Evolutionary conservation across 768 basidiomycete species (phyloP).

Genomic region (Gloeopeniophorella convolvens): DNA sequence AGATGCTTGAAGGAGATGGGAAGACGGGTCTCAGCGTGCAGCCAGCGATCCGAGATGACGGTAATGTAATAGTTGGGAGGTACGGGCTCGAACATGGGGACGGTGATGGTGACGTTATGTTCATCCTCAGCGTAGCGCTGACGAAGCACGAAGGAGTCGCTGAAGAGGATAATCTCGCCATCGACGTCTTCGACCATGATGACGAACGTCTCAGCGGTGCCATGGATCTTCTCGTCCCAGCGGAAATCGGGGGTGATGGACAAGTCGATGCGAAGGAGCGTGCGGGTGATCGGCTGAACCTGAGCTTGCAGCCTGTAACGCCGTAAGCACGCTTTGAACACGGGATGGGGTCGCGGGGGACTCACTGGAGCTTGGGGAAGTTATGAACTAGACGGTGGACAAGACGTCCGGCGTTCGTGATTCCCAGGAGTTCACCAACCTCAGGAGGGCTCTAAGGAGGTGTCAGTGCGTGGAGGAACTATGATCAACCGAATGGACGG

Average conservation of each 20-base stretch:
- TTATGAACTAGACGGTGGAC: conserved; percentile 91
- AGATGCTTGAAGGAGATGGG: conserved; percentile 98
- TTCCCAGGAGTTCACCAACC: conserved; percentile 90
- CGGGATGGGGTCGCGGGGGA: conserved; percentile 11
- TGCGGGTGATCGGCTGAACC: conserved; percentile 93
- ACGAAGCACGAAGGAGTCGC: conserved; percentile 86
- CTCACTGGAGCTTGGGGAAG: conserved; percentile 91
- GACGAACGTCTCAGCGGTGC: conserved; percentile 81
- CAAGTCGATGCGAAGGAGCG: conserved; percentile 85
- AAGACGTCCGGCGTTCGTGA: conserved; percentile 87
- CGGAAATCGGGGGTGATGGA: conserved; percentile 97
- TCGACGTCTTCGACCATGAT: conserved; percentile 97
- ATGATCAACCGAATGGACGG: conserved; percentile 15
- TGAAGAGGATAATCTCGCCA: conserved; percentile 93
- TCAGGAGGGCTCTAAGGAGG: conserved; percentile 62
- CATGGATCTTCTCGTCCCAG: conserved; percentile 95
- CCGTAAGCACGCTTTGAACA: background rate
- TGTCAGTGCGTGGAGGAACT: conserved; percentile 1
- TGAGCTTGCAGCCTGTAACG: conserved; percentile 75
- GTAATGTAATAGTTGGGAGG: conserved; percentile 99
- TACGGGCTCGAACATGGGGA: conserved; percentile 95
- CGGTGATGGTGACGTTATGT: conserved; percentile 90
- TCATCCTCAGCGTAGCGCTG: conserved; percentile 91
- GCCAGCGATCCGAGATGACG: conserved; percentile 90
- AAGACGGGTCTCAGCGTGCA: conserved; percentile 89